These are phyloP conservation scores for Trypanosoma platydactyli DNA, from an alignment of 208 protist genomes.

Conservation along the genomic window DNA sequence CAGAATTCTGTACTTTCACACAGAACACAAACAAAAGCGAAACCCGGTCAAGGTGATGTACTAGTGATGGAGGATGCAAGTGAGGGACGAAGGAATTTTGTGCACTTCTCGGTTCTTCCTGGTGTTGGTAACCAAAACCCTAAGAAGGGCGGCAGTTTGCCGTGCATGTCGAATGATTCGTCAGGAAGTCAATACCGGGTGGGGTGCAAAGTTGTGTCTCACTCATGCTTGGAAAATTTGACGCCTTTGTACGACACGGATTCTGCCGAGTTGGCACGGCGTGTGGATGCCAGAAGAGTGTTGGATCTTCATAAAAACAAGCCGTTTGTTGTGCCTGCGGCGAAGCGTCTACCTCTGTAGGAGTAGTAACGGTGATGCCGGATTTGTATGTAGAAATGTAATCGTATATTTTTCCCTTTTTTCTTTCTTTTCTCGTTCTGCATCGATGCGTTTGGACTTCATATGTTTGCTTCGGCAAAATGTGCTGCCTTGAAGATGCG, in stretches of 20 bases:
- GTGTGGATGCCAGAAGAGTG: conserved; percentile 47
- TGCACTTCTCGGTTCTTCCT: background rate
- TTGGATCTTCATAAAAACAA: conserved; percentile 44
- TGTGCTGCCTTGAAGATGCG: no score
- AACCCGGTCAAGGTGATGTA: background rate
- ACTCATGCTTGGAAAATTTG: conserved; percentile 25
- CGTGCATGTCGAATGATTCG: background rate
- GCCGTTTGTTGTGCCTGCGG: conserved; percentile 43
- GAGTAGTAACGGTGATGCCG: background rate
- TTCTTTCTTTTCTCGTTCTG: conserved; percentile 23
- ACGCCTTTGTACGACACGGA: conserved; percentile 37
- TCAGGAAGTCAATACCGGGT: background rate
- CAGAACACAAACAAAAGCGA: background rate
- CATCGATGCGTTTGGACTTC: no score
- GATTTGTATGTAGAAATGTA: background rate
- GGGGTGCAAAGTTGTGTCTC: background rate
- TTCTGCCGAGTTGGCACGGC: conserved; percentile 31
- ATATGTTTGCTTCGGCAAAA: no score
- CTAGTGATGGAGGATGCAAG: background rate
- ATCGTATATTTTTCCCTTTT: conserved; percentile 14
- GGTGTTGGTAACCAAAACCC: conserved; percentile 25
- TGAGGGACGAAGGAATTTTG: background rate
- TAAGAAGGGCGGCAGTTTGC: conserved; percentile 19
- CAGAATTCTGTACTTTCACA: background rate
- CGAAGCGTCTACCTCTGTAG: conserved; percentile 8